phyloP scores from a whole-genome alignment of 2,329 filamentous ascomycete genomes.

The Esteya vermicola region DNA sequence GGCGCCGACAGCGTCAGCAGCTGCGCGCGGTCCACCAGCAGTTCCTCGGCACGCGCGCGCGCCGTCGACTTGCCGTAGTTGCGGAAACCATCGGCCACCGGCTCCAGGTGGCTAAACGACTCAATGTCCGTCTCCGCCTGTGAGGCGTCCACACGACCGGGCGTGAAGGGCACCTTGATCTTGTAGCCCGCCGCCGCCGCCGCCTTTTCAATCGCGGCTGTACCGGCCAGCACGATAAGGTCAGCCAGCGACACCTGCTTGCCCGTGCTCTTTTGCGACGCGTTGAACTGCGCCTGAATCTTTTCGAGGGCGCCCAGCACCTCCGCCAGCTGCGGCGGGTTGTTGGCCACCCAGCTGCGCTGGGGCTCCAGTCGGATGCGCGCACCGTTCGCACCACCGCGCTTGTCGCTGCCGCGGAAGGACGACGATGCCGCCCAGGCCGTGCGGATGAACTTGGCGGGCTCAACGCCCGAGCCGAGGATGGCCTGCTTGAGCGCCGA shows the following conservation, averaged over 20 bases:
- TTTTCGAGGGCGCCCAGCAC: constrained; percentile 47
- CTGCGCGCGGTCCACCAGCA: constrained; percentile 57
- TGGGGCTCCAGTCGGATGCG: constrained; percentile 63
- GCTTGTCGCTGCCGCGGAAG: constrained; percentile 66
- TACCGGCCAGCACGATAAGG: constrained; percentile 61
- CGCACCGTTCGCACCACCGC: constrained; percentile 67
- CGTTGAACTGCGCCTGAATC: constrained; percentile 54
- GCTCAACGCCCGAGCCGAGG: constrained; percentile 44
- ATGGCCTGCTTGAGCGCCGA: constrained; percentile 55
- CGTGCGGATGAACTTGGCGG: constrained; percentile 46
- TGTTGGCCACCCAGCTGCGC: constrained; percentile 61
- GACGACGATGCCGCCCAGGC: constrained; percentile 60
- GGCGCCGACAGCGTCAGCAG: constrained; percentile 57
- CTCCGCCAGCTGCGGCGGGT: constrained; percentile 49
- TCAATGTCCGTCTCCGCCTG: constrained; percentile 57
- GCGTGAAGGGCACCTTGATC: constrained; percentile 53
- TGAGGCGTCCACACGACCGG: constrained; percentile 57
- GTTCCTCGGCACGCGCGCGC: constrained; percentile 51
- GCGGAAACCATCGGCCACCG: constrained; percentile 61
- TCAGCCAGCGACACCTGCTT: constrained; percentile 71
- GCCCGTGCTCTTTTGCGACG: constrained; percentile 20
- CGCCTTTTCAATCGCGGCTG: constrained; percentile 59
- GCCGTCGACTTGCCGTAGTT: constrained; percentile 54
- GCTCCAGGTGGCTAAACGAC: constrained; percentile 53
- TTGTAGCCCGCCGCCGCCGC: constrained; percentile 20